These are phyloP conservation scores for Endotrypanum monterogeii DNA, from an alignment of 208 protist species.

Conservation along the genomic window DNA sequence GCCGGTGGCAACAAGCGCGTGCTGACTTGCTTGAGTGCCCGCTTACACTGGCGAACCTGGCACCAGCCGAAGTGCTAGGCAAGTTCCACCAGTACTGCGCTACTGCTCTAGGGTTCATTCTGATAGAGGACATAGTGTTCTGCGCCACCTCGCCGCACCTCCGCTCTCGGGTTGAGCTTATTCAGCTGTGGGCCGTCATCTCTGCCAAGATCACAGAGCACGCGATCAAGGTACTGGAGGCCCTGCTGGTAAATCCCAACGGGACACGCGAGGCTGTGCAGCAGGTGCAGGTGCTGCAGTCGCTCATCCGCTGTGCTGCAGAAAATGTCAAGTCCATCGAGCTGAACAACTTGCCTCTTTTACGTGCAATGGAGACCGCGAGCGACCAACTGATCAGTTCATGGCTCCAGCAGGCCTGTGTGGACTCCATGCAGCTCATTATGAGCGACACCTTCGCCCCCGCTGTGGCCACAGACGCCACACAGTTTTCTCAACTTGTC, in stretches of 20 bases:
- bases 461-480: conserved; percentile 38
- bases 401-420: conserved; percentile 82
- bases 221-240: conserved; percentile 41
- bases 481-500: conserved; percentile 64
- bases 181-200: conserved; percentile 77
- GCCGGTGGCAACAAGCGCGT: conserved; percentile 66
- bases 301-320: conserved; percentile 59
- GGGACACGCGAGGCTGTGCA: conserved; percentile 66
- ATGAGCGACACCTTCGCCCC: conserved; percentile 64
- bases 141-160: conserved; percentile 79
- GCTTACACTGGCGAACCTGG: conserved; percentile 33
- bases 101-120: conserved; percentile 77
- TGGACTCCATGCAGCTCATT: conserved; percentile 66
- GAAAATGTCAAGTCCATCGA: conserved; percentile 68
- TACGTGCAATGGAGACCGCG: conserved; percentile 69
- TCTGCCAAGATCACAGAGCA: conserved; percentile 51
- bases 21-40: conserved; percentile 61
- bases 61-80: conserved; percentile 39
- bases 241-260: conserved; percentile 51
- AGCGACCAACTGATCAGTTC: conserved; percentile 80
- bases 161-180: conserved; percentile 73
- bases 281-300: conserved; percentile 63
- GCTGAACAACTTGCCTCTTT: conserved; percentile 73
- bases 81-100: conserved; percentile 67
- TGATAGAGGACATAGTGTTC: conserved; percentile 87